Base-by-base conservation (phyloP, 1,284 basidiomycete species). In the Pholiota adiposa region DNA sequence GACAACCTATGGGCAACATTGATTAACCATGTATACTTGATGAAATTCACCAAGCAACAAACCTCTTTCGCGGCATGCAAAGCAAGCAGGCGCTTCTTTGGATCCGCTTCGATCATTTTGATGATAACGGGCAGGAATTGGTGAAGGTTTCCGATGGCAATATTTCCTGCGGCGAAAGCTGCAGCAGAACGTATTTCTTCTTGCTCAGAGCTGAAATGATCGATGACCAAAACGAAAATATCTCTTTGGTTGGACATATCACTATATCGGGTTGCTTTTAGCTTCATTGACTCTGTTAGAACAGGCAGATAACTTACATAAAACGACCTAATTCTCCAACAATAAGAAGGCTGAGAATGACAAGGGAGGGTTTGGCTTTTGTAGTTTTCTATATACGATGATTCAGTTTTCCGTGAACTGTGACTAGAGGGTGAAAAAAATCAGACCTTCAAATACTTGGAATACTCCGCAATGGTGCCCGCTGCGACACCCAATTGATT, bases 51-150 rank as follows among this genome's bases (percentile, higher is more conserved):
- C 12, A 18, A 41, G 36, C 21, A 2, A 31, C 73, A 54, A 31
- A 90, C 92, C 82, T 99, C 97, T 76, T 98, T 98, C 38, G 98
- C 79, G 11, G 96, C 93, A 69, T 98, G 93, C 49, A 99, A 81
- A 14, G 95, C 89, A 18, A 98, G 77, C 25, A 97, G 76, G 11
- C 94, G 86, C 67, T 88, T 90, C 69, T 90, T 87, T n/a, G 87
- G 83, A 68, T 92, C 87, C 12, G 79, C 83, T 64, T 94, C 84
- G 41, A 97, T 87, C 65, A 94, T 84, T 65, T 90, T 87, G 65
- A 97, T 85, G 64, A 99, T 91, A 11, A 83, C 79, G 12, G 95
- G 95, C 6, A 99, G 80, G 82, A 95, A 96, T 62, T 88, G 83
- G 16, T 89, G 84, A 14, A 96, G 80, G 61, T 94, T 94, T 2